Evolutionary conservation across 352 stramenopile species (phyloP), one percentile per base, ranked within the genome.

Genomic region (Elongisporangium undulatum): DNA sequence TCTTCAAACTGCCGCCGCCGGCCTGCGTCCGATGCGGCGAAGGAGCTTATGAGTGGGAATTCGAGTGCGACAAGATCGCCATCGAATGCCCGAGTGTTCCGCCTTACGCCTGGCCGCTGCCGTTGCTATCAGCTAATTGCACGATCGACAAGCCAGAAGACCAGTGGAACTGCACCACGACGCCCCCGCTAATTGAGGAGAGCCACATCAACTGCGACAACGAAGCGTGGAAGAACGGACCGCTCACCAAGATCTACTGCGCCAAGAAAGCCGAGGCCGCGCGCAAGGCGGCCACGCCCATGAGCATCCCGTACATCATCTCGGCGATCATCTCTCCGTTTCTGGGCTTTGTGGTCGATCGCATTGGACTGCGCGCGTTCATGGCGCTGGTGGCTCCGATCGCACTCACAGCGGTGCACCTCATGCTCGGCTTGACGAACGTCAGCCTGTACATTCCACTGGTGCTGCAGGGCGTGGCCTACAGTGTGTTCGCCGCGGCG

Each of bases 261-360:
- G 59, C 51, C 24, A 79, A 86, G 49, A 89, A 92, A 55, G 64
- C 64, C 3, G 67, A 79, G 7, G 90, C 87, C 17, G 82, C 81
- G 4, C 57, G 79, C 49, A 82, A 81, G 29, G 87, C 84, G 3
- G 86, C 84, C n/a, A 91, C 74, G 16, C 77, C 94, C 10, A 98
- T 98, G 89, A 93, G 79, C 15, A 90, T 98, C 51, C 94, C 93
- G 38, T 98, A 97, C 68, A 82, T 97, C 26, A 96, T 97, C 41
- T 97, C 90, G 21, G 91, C 89, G 52, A 66, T 87, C 22, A 81
- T 97, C 38, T 96, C 82, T 22, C 92, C 93, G 20, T 86, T 97
- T 60, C 70, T 98, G 4, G 94, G 93, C 22, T 94, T 95, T 51
- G 58, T 95, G 48, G 87, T 98, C n/a, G 94, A 98, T 60, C 83